A percentile compares a stretch with the other conserved stretches of the same genome.
phyloP scores from a whole-genome alignment of 257 asterid species.

The Scutellaria baicalensis region DNA sequence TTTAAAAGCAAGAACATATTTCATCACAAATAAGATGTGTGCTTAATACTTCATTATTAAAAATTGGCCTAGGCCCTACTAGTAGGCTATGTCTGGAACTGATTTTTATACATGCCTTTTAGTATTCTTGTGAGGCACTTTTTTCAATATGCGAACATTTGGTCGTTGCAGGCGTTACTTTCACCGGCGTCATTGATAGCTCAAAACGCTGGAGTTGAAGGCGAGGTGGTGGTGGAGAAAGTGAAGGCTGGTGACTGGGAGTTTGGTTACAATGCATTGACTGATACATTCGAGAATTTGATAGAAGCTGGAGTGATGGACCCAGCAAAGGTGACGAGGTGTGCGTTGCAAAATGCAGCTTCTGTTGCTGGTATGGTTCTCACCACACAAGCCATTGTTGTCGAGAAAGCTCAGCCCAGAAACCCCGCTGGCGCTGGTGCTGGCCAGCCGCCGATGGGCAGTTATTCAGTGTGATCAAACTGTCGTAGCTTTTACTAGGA shows the following conservation, averaged over 20 bases:
- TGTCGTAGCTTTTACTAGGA: background rate
- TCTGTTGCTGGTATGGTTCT: constrained; percentile 96
- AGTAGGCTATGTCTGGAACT: too few species aligned
- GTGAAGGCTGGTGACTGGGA: constrained; percentile 67
- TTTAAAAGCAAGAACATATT: too few species aligned
- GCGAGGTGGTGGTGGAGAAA: constrained; percentile 91
- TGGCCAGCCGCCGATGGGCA: constrained; percentile 21
- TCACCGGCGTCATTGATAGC: constrained; percentile 84
- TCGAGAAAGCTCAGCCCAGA: constrained; percentile 70
- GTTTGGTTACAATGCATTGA: constrained; percentile 81
- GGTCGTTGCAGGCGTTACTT: constrained; percentile 50
- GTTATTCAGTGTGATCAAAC: constrained; percentile 30
- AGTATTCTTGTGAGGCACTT: background rate
- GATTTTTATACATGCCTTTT: too few species aligned
- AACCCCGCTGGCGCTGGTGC: constrained; percentile 29
- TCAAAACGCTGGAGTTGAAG: constrained; percentile 85
- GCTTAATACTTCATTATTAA: too few species aligned
- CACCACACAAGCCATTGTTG: constrained; percentile 89
- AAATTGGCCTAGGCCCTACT: too few species aligned
- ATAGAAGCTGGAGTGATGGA: constrained; percentile 79
- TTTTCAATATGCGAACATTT: background rate
- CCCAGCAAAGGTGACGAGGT: constrained; percentile 89
- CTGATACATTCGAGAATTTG: constrained; percentile 62
- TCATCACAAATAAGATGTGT: too few species aligned
- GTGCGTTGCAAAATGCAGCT: constrained; percentile 75